These are phyloP conservation scores for Trematosphaeria pertusa DNA, from an alignment of 2,329 filamentous ascomycete species.

Conservation along the genomic window DNA sequence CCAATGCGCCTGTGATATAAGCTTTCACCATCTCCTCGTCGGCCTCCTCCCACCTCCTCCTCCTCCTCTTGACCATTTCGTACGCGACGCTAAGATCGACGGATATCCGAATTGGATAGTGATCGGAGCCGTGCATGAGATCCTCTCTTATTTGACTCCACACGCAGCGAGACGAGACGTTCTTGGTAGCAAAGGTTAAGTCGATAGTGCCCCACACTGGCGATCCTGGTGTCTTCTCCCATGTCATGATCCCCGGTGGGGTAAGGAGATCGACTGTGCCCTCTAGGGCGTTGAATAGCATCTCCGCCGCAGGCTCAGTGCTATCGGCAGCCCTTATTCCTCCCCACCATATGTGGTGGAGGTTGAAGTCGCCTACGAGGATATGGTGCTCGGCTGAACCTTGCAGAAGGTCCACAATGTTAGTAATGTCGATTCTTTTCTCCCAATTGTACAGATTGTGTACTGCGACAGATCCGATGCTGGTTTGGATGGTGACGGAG, in stretches of 20 bases:
- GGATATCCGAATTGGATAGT: background rate
- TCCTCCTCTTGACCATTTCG: no score
- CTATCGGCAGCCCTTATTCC: background rate
- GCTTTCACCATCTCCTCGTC: no score
- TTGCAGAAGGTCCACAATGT: background rate
- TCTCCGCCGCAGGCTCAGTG: background rate
- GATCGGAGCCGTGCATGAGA: background rate
- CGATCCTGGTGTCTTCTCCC: background rate
- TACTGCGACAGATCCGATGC: background rate
- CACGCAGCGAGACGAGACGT: background rate
- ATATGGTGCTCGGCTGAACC: background rate
- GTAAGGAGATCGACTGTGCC: background rate
- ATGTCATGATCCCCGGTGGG: background rate
- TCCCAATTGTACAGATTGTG: constrained; percentile 1
- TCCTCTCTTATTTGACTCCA: background rate
- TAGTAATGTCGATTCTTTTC: background rate
- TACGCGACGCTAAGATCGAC: background rate
- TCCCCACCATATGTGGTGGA: background rate
- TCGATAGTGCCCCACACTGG: background rate
- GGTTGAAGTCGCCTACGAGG: constrained; percentile 1
- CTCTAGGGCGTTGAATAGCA: background rate
- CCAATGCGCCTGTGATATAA: no score
- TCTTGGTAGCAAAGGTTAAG: background rate
- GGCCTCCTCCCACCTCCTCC: no score
- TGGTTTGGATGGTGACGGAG: background rate